phyloP scores from a whole-genome alignment of 148 eudicot species.

The Dysphania ambrosioides region DNA sequence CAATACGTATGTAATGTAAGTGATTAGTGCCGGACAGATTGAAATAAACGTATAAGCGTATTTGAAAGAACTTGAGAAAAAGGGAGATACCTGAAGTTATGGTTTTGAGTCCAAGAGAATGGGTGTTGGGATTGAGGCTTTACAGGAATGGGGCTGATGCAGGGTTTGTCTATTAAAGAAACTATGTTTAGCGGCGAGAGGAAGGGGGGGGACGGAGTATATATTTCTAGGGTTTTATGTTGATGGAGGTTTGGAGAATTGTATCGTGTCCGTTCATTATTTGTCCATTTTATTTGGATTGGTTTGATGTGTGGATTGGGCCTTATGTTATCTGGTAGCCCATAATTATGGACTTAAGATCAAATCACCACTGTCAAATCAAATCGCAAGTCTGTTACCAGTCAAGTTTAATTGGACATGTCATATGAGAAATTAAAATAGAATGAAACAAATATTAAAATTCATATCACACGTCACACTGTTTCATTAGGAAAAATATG shows the following conservation, averaged over 20 bases:
- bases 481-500: too few relatives aligned
- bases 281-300: background rate
- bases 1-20: too few relatives aligned
- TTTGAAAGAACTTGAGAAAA: background rate
- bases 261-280: conserved; percentile 23
- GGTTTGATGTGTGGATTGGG: background rate
- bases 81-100: background rate
- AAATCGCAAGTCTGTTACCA: too few relatives aligned
- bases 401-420: too few relatives aligned
- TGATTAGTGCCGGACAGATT: too few relatives aligned
- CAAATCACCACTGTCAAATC: too few relatives aligned
- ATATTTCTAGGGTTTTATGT: conserved; percentile 34
- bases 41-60: background rate
- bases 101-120: background rate
- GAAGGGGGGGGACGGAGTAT: background rate
- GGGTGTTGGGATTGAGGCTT: background rate
- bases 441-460: too few relatives aligned
- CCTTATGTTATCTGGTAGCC: too few relatives aligned
- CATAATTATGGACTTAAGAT: too few relatives aligned
- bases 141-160: conserved; percentile 5
- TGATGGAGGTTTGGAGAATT: background rate
- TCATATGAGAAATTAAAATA: too few relatives aligned
- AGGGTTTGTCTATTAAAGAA: conserved; percentile 16
- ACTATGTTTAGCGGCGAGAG: background rate
- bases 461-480: too few relatives aligned